A percentile compares a stretch with the other conserved stretches of the same genome.
Conservation (phyloP, 768 basidiomycete genomes). For the Pisolithus albus region DNA sequence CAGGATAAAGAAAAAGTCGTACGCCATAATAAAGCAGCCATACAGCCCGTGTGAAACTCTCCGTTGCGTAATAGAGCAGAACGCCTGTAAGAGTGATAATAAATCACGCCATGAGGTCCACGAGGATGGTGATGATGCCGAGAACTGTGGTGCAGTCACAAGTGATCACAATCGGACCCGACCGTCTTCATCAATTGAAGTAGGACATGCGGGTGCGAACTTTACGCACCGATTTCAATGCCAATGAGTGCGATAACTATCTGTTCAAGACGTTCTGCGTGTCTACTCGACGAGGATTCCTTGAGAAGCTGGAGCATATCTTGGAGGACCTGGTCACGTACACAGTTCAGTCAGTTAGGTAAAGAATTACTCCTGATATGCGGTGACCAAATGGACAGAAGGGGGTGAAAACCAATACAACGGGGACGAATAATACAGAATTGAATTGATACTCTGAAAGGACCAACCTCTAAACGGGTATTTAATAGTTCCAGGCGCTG, state of each 20-base stretch:
- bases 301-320: constrained; percentile 95
- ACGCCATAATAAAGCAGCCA: neutral
- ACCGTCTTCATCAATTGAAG: neutral
- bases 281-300: constrained; percentile 86
- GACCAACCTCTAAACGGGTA: constrained; percentile 79
- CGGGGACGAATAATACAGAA: neutral
- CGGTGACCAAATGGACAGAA: neutral
- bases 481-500: constrained; percentile 91
- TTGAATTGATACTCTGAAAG: neutral
- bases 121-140: constrained; percentile 85
- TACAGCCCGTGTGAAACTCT: too few relatives aligned
- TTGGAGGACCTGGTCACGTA: constrained; percentile 65
- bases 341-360: too few relatives aligned
- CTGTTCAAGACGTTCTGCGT: constrained; percentile 86
- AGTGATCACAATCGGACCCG: neutral
- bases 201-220: neutral
- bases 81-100: too few relatives aligned
- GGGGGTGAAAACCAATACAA: neutral
- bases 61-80: neutral
- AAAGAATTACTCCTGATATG: too few relatives aligned
- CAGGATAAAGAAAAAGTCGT: neutral
- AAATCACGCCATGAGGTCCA: constrained; percentile 61
- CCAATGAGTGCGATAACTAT: constrained; percentile 89
- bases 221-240: constrained; percentile 68
- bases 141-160: constrained; percentile 44